phyloP scores from a whole-genome alignment of 192 early-diverging fungal species.

The Podila horticola region DNA sequence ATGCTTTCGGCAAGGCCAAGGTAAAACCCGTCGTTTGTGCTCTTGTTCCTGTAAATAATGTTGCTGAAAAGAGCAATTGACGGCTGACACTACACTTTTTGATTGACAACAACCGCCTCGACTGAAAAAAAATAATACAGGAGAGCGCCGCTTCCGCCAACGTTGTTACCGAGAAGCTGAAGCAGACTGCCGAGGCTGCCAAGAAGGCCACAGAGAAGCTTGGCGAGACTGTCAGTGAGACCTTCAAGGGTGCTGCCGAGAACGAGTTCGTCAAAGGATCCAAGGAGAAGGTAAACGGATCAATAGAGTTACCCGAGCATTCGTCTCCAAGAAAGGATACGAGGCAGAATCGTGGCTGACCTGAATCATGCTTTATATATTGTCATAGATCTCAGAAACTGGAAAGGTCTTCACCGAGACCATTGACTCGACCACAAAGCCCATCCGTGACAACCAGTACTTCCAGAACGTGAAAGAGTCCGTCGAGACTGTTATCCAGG shows the following conservation, averaged over 20 bases:
- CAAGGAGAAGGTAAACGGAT: constrained; percentile 67
- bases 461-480: constrained; percentile 72
- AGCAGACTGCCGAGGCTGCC: constrained; percentile 71
- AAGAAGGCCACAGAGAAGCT: constrained; percentile 79
- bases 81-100: too few species aligned
- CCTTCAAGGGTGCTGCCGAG: constrained; percentile 74
- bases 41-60: background rate
- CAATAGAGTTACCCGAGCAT: background rate
- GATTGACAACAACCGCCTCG: background rate
- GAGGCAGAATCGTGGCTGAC: too few species aligned
- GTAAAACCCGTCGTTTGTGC: constrained; percentile 47
- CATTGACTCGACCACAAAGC: constrained; percentile 71
- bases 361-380: too few species aligned
- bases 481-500: constrained; percentile 76
- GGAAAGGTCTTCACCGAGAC: constrained; percentile 71
- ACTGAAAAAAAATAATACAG: constrained; percentile 15
- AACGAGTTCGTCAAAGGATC: constrained; percentile 85
- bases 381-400: constrained; percentile 61
- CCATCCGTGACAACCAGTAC: constrained; percentile 72
- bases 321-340: too few species aligned
- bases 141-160: constrained; percentile 52
- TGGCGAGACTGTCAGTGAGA: constrained; percentile 69
- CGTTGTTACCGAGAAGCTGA: constrained; percentile 59
- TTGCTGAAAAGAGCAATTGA: background rate
- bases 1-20: constrained; percentile 69